Base-by-base conservation (phyloP, 2,329 filamentous ascomycete species). In the Sclerotinia nivalis region DNA sequence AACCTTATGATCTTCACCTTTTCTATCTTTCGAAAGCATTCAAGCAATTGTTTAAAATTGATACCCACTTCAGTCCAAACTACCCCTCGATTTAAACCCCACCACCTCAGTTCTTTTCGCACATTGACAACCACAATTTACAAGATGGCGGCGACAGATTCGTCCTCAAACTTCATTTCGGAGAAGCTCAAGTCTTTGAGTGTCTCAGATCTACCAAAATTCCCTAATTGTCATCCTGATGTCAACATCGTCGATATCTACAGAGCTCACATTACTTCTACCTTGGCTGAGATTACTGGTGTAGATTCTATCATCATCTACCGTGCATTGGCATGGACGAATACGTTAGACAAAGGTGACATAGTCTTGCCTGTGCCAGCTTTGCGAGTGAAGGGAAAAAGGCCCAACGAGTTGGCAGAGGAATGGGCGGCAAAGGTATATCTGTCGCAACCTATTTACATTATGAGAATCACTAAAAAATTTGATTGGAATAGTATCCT, bases 331-430 rank as follows among this genome's bases (percentile, higher is more conserved):
- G 87, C 91, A 82, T 95, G 92, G 91, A 95, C 93, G 7, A 84
- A 88, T 72, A 88, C 89, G 50, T 84, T 93, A 31, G 93, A 96
- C 74, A 93, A 94, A 83, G 93, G 93, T 61, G 93, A 97, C 80
- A 82, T 96, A 75, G 87, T 92, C 67, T 81, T 97, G 60, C 89
- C 93, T 12, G 88, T 93, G 12, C 91, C 93, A 22, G 91, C 92
- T n/a, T 85, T 97, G 73, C 86, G 93, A 72, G 81, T 95, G 76
- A 95, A 91, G 81, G 89, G 89, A 73, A 84, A 84, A 79, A 91
- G 91, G 78, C 88, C 89, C 15, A 82, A 84, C 71, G 87, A 86
- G 74, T 81, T 91, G 66, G 88, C 86, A 18, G 80, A 82, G 72
- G 85, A 91, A 77, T 90, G 88, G 87, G 82, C 83, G 49, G 82